Base-by-base conservation (phyloP, 805 yeast genomes). In the Zygosaccharomyces lentus region DNA sequence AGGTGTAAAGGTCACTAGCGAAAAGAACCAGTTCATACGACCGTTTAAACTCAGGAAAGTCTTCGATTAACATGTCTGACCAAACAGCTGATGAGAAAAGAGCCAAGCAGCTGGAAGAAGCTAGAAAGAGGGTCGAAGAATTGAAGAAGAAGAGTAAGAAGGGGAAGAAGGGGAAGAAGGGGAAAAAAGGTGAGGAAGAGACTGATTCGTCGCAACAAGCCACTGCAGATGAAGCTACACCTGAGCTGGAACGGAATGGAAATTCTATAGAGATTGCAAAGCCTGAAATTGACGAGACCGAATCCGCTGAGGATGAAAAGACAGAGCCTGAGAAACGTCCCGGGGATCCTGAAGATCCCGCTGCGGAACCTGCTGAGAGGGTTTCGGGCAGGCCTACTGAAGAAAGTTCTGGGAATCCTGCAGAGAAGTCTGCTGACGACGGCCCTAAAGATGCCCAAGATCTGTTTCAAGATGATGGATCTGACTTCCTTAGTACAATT, bases 41-140 rank as follows among this genome's bases (percentile, higher is more conserved):
- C 15, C 4, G 15, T 13, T 29, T 10, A 29, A 12, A 6, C 3
- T n/a, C n/a, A 5, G 5, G n/a, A 29, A 16, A 12, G 15, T 9
- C 30, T 17, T 32, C 47, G 23, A 21, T 31, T 36, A 19, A 19
- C 2, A 61, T 60, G 65, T 50, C 61, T 29, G 71, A 66, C 29
- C 51, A 61, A 30, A 62, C 62, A 10, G 69, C 61, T 23, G 71
- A 67, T 15, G 64, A 59, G 37, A 56, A 59, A 17, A 75, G 80
- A 51, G 80, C 77, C 40, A 85, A 80, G 58, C 78, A 81, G 61
- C 70, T 86, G 41, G 88, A 82, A 52, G 84, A 83, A 2, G 93
- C 91, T 4, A 76, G 84, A 57, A 83, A 81, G 68, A 77, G 81
- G 52, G 80, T 76, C 34, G 89, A 84, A 48, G 87, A 82, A 56